Conservation (phyloP, 1,139 yeast genomes). For the Saccharomyces hybrid region DNA sequence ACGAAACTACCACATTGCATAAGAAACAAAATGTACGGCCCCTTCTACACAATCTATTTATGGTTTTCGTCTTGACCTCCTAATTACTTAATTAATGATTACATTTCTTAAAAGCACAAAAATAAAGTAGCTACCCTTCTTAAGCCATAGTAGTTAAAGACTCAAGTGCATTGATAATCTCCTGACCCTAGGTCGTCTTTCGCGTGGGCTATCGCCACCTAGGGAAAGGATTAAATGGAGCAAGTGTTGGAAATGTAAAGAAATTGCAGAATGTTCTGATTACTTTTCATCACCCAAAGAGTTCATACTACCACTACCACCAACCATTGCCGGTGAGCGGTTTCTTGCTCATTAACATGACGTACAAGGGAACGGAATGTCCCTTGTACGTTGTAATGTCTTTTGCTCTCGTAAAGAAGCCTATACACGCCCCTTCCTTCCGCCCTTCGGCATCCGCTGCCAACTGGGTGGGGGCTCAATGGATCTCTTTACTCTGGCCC, state of each 20-base stretch:
- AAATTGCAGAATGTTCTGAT: neutral
- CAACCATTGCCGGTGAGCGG: neutral
- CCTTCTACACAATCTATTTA: neutral
- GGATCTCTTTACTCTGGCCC: neutral
- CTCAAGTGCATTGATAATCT: neutral
- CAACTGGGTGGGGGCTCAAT: neutral
- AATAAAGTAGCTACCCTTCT: neutral
- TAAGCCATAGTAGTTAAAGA: neutral
- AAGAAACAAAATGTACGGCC: neutral
- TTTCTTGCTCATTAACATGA: neutral
- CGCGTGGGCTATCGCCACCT: neutral
- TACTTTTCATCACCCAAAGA: neutral
- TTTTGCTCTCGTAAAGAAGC: neutral
- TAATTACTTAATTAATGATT: neutral
- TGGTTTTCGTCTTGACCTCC: neutral
- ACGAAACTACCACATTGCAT: neutral
- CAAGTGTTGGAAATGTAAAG: neutral
- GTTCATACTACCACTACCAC: neutral
- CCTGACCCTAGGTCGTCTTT: neutral
- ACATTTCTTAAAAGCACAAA: neutral
- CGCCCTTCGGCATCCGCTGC: neutral
- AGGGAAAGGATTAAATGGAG: neutral
- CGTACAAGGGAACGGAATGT: neutral
- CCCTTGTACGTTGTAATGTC: neutral
- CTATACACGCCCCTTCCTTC: neutral